These are phyloP conservation scores for Yamadazyma sp. DNA, from an alignment of 1,139 yeast genomes.

Conservation along the genomic window DNA sequence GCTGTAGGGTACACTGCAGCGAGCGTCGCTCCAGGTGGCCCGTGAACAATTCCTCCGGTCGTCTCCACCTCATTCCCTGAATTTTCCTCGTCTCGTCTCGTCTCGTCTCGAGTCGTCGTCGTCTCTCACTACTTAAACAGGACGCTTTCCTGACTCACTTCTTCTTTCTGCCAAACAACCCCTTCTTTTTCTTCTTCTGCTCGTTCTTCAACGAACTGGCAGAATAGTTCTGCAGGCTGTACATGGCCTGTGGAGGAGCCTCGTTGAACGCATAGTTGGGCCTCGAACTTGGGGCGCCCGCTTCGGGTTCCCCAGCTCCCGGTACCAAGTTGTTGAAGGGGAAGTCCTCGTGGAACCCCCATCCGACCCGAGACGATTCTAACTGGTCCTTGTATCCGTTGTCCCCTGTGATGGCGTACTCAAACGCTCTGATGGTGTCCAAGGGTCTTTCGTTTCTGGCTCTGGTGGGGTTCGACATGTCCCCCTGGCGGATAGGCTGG, in stretches of 20 bases:
- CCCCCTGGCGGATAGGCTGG: slow-evolving; percentile 68
- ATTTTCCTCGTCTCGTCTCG: background rate
- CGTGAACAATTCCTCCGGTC: background rate
- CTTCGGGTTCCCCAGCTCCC: slow-evolving; percentile 18
- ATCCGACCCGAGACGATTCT: slow-evolving; percentile 76
- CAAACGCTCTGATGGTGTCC: slow-evolving; percentile 91
- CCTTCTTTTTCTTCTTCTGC: slow-evolving; percentile 45
- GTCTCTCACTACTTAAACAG: too few species aligned
- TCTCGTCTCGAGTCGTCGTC: too few species aligned
- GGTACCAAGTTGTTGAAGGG: slow-evolving; percentile 33
- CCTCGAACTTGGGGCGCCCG: slow-evolving; percentile 1
- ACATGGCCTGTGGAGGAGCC: slow-evolving; percentile 56
- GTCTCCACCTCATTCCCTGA: too few species aligned
- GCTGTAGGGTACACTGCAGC: background rate
- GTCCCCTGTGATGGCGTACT: slow-evolving; percentile 91
- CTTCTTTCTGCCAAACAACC: slow-evolving; percentile 70
- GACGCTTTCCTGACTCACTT: too few species aligned
- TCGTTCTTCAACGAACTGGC: slow-evolving; percentile 41
- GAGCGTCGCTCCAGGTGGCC: background rate
- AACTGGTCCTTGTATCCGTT: slow-evolving; percentile 71
- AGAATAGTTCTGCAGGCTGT: slow-evolving; percentile 56
- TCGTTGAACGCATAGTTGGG: slow-evolving; percentile 45
- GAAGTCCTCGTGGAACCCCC: slow-evolving; percentile 61
- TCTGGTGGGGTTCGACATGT: slow-evolving; percentile 89
- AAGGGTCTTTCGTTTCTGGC: slow-evolving; percentile 91